These are phyloP conservation scores for Prunus fruticosa DNA, from an alignment of 306 rosid genomes.

Conservation along the genomic window DNA sequence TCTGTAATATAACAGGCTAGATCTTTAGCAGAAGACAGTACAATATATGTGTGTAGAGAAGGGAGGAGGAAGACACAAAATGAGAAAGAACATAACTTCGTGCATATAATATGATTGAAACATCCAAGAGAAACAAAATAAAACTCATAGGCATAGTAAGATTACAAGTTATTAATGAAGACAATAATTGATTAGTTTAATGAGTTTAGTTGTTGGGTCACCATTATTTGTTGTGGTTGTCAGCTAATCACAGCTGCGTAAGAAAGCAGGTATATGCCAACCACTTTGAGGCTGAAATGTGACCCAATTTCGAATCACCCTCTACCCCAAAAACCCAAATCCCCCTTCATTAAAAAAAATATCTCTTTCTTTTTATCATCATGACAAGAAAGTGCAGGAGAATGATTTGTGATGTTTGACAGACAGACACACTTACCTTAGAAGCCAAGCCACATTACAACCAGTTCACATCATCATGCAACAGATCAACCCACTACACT, in stretches of 20 bases:
- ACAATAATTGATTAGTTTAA: not conserved
- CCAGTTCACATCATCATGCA: conserved; percentile 15
- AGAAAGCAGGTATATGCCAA: conserved; percentile 33
- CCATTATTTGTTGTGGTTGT: conserved; percentile 12
- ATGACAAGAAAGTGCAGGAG: conserved; percentile 11
- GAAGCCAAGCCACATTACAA: conserved; percentile 57
- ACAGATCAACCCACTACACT: conserved; percentile 21
- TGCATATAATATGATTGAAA: no score
- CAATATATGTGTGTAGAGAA: no score
- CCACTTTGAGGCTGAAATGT: conserved; percentile 43
- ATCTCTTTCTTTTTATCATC: not conserved
- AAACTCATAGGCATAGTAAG: no score
- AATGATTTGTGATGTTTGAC: not conserved
- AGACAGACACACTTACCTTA: conserved; percentile 39
- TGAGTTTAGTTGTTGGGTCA: conserved; percentile 10
- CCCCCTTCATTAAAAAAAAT: not conserved
- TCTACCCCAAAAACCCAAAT: conserved; percentile 37
- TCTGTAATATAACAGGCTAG: no score
- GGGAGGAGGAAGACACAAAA: no score
- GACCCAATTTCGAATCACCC: conserved; percentile 37
- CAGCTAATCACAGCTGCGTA: conserved; percentile 1
- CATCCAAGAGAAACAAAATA: no score
- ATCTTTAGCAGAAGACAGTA: no score
- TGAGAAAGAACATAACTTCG: no score
- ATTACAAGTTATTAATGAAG: not conserved